These are phyloP conservation scores for Carex littledalei DNA, from an alignment of 176 grass and related monocot species.

Conservation along the genomic window DNA sequence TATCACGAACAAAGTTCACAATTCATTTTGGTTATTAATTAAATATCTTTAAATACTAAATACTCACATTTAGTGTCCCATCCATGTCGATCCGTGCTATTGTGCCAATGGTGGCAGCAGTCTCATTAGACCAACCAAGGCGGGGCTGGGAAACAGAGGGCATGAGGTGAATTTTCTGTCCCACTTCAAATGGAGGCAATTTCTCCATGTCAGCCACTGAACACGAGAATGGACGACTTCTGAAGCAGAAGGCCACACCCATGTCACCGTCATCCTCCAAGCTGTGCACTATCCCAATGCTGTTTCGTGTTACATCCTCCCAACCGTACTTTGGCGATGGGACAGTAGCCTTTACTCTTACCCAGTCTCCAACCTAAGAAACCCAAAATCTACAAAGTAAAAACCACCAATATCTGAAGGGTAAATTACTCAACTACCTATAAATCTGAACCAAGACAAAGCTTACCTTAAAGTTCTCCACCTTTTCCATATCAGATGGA, in stretches of 20 bases:
- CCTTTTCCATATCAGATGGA: slow-evolving; percentile 99
- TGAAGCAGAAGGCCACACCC: slow-evolving; percentile 93
- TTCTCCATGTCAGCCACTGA: slow-evolving; percentile 96
- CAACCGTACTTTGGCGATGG: slow-evolving; percentile 98
- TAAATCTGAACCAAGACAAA: slow-evolving; percentile 4
- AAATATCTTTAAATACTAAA: not conserved
- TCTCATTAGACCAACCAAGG: slow-evolving; percentile 94
- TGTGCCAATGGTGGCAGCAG: slow-evolving; percentile 85
- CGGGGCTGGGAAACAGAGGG: slow-evolving; percentile 84
- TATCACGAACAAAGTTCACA: not conserved
- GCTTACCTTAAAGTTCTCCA: slow-evolving; percentile 86
- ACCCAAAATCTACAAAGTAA: not conserved
- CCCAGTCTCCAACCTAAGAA: slow-evolving; percentile 88
- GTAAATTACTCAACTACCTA: not conserved
- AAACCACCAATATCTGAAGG: no score
- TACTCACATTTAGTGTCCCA: slow-evolving; percentile 84
- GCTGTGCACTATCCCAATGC: slow-evolving; percentile 90
- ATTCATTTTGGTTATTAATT: slow-evolving; percentile 1
- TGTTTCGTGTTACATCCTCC: slow-evolving; percentile 88
- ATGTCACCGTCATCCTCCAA: slow-evolving; percentile 95
- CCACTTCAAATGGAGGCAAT: slow-evolving; percentile 70
- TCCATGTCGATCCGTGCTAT: slow-evolving; percentile 96
- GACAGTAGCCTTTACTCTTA: slow-evolving; percentile 86
- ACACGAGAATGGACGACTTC: slow-evolving; percentile 74
- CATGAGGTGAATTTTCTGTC: slow-evolving; percentile 86